These are phyloP conservation scores for Talaromyces piceae DNA, from an alignment of 2,329 filamentous ascomycete species.

Conservation along the genomic window DNA sequence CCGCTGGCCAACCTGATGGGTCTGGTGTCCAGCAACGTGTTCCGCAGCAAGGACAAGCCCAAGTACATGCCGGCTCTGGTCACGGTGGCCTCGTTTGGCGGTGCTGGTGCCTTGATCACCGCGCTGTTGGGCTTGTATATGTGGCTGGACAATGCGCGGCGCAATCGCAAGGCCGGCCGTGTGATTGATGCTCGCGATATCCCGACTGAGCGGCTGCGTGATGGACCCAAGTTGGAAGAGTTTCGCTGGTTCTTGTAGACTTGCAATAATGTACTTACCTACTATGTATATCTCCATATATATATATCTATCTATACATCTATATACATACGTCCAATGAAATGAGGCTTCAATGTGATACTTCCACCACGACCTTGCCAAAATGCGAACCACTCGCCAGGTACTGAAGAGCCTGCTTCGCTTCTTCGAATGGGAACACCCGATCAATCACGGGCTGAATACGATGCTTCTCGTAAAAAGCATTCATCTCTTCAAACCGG, in stretches of 20 bases:
- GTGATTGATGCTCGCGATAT: conserved; percentile 50
- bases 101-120: conserved; percentile 49
- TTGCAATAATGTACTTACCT: neutral
- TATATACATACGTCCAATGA: too few relatives aligned
- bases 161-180: conserved; percentile 51
- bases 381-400: conserved; percentile 47
- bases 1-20: conserved; percentile 73
- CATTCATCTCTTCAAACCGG: conserved; percentile 36
- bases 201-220: conserved; percentile 49
- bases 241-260: conserved; percentile 51
- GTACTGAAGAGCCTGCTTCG: conserved; percentile 48
- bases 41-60: conserved; percentile 55
- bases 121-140: conserved; percentile 55
- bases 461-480: conserved; percentile 26
- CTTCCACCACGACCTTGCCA: conserved; percentile 46
- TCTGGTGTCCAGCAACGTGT: conserved; percentile 61
- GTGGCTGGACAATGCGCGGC: conserved; percentile 56
- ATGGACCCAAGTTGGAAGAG: conserved; percentile 47
- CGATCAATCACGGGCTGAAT: conserved; percentile 43
- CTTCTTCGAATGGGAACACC: conserved; percentile 46
- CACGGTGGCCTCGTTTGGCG: conserved; percentile 49
- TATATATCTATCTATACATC: too few relatives aligned
- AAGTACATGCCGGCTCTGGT: conserved; percentile 60
- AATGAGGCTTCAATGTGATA: too few relatives aligned
- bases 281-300: too few relatives aligned